A percentile compares a stretch with the other conserved stretches of the same genome.
Evolutionary conservation across 495 filamentous ascomycete genomes (phyloP).

Genomic region (Tuber indicum): DNA sequence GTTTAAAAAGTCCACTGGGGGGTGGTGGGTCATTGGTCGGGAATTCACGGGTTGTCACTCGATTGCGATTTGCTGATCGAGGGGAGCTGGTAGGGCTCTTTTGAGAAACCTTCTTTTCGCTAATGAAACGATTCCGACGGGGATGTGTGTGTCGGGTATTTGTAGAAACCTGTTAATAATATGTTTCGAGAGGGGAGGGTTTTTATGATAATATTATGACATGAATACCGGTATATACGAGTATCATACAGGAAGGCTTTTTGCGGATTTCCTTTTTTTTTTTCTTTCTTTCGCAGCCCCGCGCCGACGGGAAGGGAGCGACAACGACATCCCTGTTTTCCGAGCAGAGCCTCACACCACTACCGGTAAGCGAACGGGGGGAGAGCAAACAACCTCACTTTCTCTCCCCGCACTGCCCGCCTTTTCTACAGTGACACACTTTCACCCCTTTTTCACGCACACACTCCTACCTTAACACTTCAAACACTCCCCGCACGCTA

Average conservation of each 20-base stretch:
- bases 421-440: neutral
- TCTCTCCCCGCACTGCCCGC: conserved; percentile 2
- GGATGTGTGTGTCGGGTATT: neutral
- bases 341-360: conserved; percentile 2
- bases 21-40: neutral
- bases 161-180: neutral
- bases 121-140: neutral
- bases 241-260: neutral
- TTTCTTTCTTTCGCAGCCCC: neutral
- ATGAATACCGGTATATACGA: too few relatives aligned
- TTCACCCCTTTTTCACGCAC: neutral
- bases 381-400: neutral
- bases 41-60: neutral
- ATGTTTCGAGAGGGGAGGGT: neutral
- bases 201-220: neutral
- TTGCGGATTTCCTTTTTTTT: neutral
- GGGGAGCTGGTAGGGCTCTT: neutral
- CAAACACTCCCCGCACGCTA: conserved; percentile 44
- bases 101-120: neutral
- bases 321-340: neutral
- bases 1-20: neutral
- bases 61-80: conserved; percentile 3
- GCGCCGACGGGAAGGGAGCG: neutral
- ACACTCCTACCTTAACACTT: neutral
- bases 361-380: neutral